A percentile compares a stretch with the other conserved stretches of the same genome.
Evolutionary conservation across 2,329 filamentous ascomycete species (phyloP).

Genomic region (Pseudocercospora cruenta): DNA sequence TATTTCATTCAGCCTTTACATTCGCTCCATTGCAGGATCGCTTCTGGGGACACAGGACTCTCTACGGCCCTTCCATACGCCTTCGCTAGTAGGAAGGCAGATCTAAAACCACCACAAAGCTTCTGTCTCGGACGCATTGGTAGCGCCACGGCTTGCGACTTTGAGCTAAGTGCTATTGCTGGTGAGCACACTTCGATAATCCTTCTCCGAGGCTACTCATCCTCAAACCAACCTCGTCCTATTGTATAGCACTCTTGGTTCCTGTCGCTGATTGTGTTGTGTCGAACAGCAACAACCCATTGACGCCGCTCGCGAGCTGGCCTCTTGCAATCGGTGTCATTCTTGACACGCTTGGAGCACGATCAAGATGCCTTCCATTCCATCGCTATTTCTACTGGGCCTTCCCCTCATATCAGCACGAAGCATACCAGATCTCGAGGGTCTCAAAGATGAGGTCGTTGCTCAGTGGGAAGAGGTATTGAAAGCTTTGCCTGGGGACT

Average conservation of each 20-base stretch:
- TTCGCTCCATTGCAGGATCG: neutral
- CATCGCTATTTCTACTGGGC: slow-evolving; percentile 43
- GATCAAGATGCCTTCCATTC: slow-evolving; percentile 45
- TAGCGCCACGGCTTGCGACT: slow-evolving; percentile 4
- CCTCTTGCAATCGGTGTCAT: slow-evolving; percentile 16
- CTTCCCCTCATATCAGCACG: slow-evolving; percentile 42
- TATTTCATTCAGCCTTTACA: neutral
- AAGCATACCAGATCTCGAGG: slow-evolving; percentile 26
- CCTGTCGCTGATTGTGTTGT: neutral
- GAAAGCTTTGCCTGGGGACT: slow-evolving; percentile 59
- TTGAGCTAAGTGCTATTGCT: neutral
- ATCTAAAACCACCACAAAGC: neutral
- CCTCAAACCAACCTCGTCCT: neutral
- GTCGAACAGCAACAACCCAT: neutral
- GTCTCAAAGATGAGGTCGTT: slow-evolving; percentile 27
- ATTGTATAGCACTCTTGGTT: neutral
- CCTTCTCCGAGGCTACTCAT: slow-evolving; percentile 6
- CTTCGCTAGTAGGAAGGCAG: neutral
- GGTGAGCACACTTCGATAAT: slow-evolving; percentile 5
- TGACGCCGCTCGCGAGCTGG: slow-evolving; percentile 20
- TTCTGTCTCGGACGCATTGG: slow-evolving; percentile 1
- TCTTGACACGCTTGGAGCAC: neutral
- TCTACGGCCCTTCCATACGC: neutral
- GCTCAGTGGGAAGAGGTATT: slow-evolving; percentile 59
- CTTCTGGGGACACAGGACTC: neutral